Evolutionary conservation across 768 basidiomycete genomes (phyloP), one percentile per base, ranked within the genome.

Genomic region (Kondoa subrosea): DNA sequence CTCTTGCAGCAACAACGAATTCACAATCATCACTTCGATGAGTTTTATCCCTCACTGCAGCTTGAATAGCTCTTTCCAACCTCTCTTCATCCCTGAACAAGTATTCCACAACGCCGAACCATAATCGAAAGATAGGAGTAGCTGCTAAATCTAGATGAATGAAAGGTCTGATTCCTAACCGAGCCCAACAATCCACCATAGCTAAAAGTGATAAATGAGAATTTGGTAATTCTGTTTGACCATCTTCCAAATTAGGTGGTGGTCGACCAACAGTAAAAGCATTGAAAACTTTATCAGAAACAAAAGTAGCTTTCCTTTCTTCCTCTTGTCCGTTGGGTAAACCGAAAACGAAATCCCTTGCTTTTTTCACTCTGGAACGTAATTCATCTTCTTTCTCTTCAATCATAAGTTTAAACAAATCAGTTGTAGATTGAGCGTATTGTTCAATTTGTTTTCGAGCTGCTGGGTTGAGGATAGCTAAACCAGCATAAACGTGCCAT

Each of bases 171-270:
- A 95, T 91, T 0, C 81, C 79, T 64, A 97, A 83, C 64, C 83
- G 82, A 4, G 89, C 87, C 95, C 95, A 99, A 73, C 89, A 92
- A 77, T 99, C 95, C 25, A 96, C 95, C 91, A 99, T 97, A 17
- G 92, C 91, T 61, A 97, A 83, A 4, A 99, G 81, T 8, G 89
- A 86, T 66, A 97, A 84, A 76, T 99, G 93, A 0, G 90, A 92
- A 76, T 97, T 96, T 4, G 83, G 83, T 4, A 81, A 78, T 69
- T 81, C 67, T 12, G 69, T 17, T 1, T 70, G 30, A 1, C 64
- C 32, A 14, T 50, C 26, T 8, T 1, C 32, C n/a, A n/a, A n/a
- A n/a, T n/a, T n/a, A 63, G 31, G 26, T 69, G 70, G 31, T 73
- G 76, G 66, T 73, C 75, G 64, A 80, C 88, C 88, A 25, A 96